phyloP scores from a whole-genome alignment of 2,329 filamentous ascomycete genomes.

The Leptographium flavum region DNA sequence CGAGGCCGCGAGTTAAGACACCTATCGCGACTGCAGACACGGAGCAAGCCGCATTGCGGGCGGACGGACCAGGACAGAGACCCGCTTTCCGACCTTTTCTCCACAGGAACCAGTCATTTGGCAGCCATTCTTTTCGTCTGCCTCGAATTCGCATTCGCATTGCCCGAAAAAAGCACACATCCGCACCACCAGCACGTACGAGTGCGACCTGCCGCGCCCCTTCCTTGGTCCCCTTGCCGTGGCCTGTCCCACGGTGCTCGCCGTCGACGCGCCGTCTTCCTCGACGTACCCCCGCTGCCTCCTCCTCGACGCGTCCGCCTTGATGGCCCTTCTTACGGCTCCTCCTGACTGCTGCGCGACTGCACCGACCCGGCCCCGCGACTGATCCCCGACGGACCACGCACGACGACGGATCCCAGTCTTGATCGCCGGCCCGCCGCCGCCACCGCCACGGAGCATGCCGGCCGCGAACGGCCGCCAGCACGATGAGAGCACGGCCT shows the following conservation, averaged over 20 bases:
- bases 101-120: neutral
- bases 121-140: neutral
- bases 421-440: neutral
- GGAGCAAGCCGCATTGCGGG: no score
- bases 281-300: no score
- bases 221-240: no score
- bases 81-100: neutral
- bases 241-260: no score
- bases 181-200: no score
- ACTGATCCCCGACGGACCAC: neutral
- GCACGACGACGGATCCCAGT: neutral
- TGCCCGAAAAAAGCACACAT: no score
- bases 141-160: neutral
- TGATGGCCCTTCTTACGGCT: neutral
- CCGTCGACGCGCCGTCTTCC: no score
- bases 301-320: neutral
- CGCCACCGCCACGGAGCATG: conserved; percentile 15
- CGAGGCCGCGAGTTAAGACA: no score
- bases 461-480: conserved; percentile 24
- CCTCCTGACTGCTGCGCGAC: neutral
- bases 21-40: no score
- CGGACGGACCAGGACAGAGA: neutral
- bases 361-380: neutral
- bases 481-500: conserved; percentile 25
- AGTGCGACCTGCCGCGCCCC: no score